A percentile compares a stretch with the other conserved stretches of the same genome.
Conservation (phyloP, 495 filamentous ascomycete genomes). For the Hypoxylon lienhwacheense region DNA sequence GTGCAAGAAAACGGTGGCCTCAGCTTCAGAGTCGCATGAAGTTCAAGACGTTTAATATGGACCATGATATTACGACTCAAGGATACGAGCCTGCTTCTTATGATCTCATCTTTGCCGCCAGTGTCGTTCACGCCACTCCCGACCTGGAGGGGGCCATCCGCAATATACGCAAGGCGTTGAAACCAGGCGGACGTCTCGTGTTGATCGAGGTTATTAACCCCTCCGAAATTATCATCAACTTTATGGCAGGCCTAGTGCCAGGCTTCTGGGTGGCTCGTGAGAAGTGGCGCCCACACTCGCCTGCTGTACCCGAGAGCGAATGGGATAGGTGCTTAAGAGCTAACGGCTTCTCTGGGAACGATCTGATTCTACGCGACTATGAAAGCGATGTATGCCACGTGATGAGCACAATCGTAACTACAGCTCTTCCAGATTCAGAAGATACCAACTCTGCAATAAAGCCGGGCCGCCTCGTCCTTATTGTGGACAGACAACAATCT, state of each 20-base stretch:
- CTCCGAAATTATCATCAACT: conserved; percentile 26
- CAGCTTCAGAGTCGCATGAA: conserved; percentile 8
- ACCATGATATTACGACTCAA: conserved; percentile 43
- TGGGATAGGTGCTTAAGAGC: conserved; percentile 6
- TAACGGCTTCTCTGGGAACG: conserved; percentile 10
- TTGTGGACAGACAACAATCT: neutral
- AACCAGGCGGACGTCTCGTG: conserved; percentile 53
- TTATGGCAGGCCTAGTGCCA: conserved; percentile 43
- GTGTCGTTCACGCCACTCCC: conserved; percentile 50
- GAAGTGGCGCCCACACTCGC: conserved; percentile 7
- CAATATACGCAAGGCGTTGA: conserved; percentile 46
- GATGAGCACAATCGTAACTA: conserved; percentile 3
- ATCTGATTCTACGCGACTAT: conserved; percentile 6
- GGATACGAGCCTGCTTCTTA: conserved; percentile 46
- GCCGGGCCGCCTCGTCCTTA: neutral
- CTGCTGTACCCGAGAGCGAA: conserved; percentile 1
- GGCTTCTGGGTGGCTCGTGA: conserved; percentile 53
- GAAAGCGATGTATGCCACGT: conserved; percentile 1
- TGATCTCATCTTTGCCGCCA: conserved; percentile 49
- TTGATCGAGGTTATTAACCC: conserved; percentile 44
- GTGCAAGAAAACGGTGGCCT: conserved; percentile 4
- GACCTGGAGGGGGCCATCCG: conserved; percentile 40
- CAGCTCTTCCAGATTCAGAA: neutral
- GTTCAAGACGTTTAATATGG: conserved; percentile 49
- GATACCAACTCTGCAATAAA: neutral